These are phyloP conservation scores for Lolium rigidum DNA, from an alignment of 176 grass and related monocot genomes.

Conservation along the genomic window DNA sequence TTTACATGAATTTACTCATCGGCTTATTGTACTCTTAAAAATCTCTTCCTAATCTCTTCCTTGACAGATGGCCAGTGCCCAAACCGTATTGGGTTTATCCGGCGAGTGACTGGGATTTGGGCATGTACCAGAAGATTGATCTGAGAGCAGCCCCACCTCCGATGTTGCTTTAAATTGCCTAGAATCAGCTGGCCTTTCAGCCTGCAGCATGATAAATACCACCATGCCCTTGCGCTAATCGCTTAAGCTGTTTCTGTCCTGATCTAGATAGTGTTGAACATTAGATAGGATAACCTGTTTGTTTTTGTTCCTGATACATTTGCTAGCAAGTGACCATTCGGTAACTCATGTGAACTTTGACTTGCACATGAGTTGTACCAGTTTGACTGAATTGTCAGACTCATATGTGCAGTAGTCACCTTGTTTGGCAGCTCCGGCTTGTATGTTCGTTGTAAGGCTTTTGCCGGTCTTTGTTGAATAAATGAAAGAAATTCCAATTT, in stretches of 20 bases:
- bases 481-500: too few species aligned
- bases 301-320: background rate
- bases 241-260: background rate
- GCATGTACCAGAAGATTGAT: background rate
- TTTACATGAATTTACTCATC: constrained; percentile 3
- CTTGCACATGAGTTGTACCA: background rate
- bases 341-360: background rate
- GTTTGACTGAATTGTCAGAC: background rate
- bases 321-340: background rate
- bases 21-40: background rate
- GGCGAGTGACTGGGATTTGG: background rate
- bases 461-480: too few species aligned
- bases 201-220: background rate
- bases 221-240: background rate
- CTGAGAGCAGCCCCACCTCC: background rate
- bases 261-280: background rate
- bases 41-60: background rate
- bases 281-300: background rate
- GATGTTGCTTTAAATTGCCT: background rate
- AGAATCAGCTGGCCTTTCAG: background rate
- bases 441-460: too few species aligned
- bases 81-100: background rate
- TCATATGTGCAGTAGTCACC: background rate
- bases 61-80: background rate
- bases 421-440: too few species aligned